These are phyloP conservation scores for Ophiosphaerella narmari DNA, from an alignment of 2,329 filamentous ascomycete species.

Conservation along the genomic window DNA sequence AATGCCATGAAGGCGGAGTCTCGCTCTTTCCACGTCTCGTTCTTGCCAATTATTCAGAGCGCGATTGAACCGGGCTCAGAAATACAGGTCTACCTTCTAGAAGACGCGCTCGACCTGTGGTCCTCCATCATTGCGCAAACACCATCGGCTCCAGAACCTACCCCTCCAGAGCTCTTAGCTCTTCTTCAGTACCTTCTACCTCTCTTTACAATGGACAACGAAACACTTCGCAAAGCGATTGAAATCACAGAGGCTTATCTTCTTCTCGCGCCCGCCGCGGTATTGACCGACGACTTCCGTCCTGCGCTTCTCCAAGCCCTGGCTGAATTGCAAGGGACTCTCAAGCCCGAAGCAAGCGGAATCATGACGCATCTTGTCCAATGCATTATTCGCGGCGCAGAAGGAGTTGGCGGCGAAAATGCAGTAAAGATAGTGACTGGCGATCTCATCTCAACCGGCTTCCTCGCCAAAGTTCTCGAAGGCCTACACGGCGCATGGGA, in stretches of 20 bases:
- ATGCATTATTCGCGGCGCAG: slow-evolving; percentile 55
- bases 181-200: slow-evolving; percentile 53
- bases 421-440: slow-evolving; percentile 55
- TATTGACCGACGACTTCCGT: slow-evolving; percentile 51
- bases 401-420: slow-evolving; percentile 57
- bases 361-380: slow-evolving; percentile 54
- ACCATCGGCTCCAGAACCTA: slow-evolving; percentile 47
- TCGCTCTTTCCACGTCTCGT: slow-evolving; percentile 75
- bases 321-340: slow-evolving; percentile 50
- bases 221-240: slow-evolving; percentile 53
- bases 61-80: slow-evolving; percentile 75
- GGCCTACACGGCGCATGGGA: slow-evolving; percentile 48
- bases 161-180: slow-evolving; percentile 49
- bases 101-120: slow-evolving; percentile 93
- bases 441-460: slow-evolving; percentile 62
- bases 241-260: slow-evolving; percentile 57
- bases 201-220: slow-evolving; percentile 55
- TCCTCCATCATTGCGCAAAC: slow-evolving; percentile 71
- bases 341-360: slow-evolving; percentile 56
- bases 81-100: slow-evolving; percentile 73
- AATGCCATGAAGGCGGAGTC: slow-evolving; percentile 81
- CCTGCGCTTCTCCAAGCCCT: slow-evolving; percentile 46
- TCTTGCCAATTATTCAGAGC: slow-evolving; percentile 80
- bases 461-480: slow-evolving; percentile 59
- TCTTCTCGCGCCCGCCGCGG: slow-evolving; percentile 52